Conservation (phyloP, 2,329 filamentous ascomycete genomes). For the Fusarium ramigenum region DNA sequence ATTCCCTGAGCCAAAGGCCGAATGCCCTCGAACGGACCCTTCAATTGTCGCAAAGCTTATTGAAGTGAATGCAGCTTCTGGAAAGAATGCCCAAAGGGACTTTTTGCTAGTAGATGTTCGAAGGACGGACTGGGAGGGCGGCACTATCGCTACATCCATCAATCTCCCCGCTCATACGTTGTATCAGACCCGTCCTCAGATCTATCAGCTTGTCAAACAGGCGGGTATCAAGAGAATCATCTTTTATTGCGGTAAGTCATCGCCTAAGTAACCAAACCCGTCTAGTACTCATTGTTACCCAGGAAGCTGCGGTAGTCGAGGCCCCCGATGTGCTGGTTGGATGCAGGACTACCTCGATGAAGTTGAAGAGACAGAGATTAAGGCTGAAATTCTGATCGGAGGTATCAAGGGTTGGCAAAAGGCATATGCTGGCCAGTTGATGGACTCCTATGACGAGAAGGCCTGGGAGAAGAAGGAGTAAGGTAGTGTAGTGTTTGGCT, state of each 20-base stretch:
- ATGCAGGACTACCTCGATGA: slow-evolving; percentile 65
- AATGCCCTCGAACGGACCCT: slow-evolving; percentile 50
- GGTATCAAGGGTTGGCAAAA: slow-evolving; percentile 67
- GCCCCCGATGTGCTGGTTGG: slow-evolving; percentile 63
- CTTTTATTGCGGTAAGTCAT: slow-evolving; percentile 63
- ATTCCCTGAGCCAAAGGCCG: slow-evolving; percentile 55
- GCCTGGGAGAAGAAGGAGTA: slow-evolving; percentile 45
- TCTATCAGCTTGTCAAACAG: slow-evolving; percentile 61
- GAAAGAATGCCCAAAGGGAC: slow-evolving; percentile 40
- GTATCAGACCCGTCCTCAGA: slow-evolving; percentile 58
- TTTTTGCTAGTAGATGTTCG: slow-evolving; percentile 64
- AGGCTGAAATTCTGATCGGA: slow-evolving; percentile 59
- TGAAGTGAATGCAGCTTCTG: slow-evolving; percentile 48
- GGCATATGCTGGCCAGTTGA: slow-evolving; percentile 55
- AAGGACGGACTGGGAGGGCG: slow-evolving; percentile 64
- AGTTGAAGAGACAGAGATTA: slow-evolving; percentile 53
- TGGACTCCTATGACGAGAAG: slow-evolving; percentile 61
- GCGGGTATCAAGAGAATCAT: slow-evolving; percentile 60
- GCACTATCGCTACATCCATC: slow-evolving; percentile 67
- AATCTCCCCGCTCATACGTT: slow-evolving; percentile 66
- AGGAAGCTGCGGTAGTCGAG: slow-evolving; percentile 63
- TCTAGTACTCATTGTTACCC: neutral
- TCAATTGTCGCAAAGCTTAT: slow-evolving; percentile 54
- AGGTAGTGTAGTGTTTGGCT: slow-evolving; percentile 32
- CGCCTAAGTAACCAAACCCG: neutral